Percentiles rank a stretch among this genome's conserved stretches.
Conservation (phyloP, 2,329 filamentous ascomycete genomes). For the Geosmithia putterillii region DNA sequence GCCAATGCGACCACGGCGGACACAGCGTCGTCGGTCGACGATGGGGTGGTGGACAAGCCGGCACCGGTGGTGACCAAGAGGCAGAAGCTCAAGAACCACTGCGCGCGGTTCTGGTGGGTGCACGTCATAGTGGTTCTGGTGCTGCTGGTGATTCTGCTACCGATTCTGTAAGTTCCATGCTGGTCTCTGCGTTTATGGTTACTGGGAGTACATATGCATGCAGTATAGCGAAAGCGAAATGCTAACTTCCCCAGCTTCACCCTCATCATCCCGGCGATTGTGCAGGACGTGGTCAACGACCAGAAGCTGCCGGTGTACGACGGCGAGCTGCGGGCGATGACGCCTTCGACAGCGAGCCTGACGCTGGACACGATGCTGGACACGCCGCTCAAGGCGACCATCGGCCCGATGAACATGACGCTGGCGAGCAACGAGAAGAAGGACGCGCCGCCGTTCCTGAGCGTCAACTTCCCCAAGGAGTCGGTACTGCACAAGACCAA, state of each 20-base stretch:
- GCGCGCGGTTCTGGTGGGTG: slow-evolving; percentile 27
- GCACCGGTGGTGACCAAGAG: slow-evolving; percentile 9
- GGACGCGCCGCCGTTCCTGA: slow-evolving; percentile 8
- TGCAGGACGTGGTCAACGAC: slow-evolving; percentile 28
- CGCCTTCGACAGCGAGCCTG: slow-evolving; percentile 18
- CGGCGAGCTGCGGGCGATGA: slow-evolving; percentile 20
- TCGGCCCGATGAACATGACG: slow-evolving; percentile 23
- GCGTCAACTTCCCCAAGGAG: slow-evolving; percentile 14
- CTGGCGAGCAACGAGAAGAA: slow-evolving; percentile 24
- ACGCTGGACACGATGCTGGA: slow-evolving; percentile 22
- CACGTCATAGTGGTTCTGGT: slow-evolving; percentile 27
- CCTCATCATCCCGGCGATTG: slow-evolving; percentile 31
- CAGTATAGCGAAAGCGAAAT: neutral
- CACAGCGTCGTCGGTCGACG: slow-evolving; percentile 1
- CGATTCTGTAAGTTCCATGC: slow-evolving; percentile 32
- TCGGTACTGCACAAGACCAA: slow-evolving; percentile 21
- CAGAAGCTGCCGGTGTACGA: slow-evolving; percentile 24
- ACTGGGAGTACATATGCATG: neutral
- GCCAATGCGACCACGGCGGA: neutral
- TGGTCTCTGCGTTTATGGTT: no score
- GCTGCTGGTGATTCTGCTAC: slow-evolving; percentile 29
- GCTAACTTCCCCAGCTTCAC: slow-evolving; percentile 31
- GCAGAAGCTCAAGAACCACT: slow-evolving; percentile 26
- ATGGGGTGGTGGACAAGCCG: neutral
- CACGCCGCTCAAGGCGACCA: slow-evolving; percentile 21